phyloP scores from a whole-genome alignment of 1,284 basidiomycete genomes.

The Pisolithus thermaeus region DNA sequence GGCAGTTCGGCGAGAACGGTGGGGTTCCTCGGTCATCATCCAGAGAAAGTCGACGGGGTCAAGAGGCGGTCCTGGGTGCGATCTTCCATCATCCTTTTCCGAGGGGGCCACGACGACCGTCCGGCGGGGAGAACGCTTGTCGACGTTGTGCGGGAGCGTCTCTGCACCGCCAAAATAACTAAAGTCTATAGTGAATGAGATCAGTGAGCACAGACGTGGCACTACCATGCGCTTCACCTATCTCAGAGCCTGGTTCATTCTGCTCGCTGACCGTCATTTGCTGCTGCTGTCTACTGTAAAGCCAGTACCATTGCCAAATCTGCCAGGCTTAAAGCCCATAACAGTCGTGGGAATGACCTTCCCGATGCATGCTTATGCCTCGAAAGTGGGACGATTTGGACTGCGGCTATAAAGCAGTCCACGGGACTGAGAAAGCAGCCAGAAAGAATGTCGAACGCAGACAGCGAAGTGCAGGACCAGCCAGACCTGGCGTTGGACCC shows the following conservation, averaged over 20 bases:
- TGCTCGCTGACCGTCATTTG: not conserved
- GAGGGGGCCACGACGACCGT: constrained; percentile 43
- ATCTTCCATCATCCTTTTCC: constrained; percentile 35
- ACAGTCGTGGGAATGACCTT: constrained; percentile 20
- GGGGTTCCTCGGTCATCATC: constrained; percentile 97
- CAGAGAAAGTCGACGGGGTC: constrained; percentile 84
- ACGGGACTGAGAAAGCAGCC: not conserved
- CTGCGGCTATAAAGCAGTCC: not conserved
- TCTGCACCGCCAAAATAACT: constrained; percentile 80
- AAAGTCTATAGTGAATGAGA: constrained; percentile 42
- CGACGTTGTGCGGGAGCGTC: constrained; percentile 45
- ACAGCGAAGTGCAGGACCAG: not conserved
- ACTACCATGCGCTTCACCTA: constrained; percentile 13
- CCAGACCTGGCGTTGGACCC: constrained; percentile 33
- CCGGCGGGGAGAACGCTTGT: constrained; percentile 50
- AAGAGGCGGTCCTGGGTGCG: constrained; percentile 50
- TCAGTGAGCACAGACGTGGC: not conserved
- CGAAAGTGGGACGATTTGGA: constrained; percentile 18
- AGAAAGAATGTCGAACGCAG: constrained; percentile 14
- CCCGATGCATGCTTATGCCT: constrained; percentile 10
- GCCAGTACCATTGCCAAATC: too few relatives aligned
- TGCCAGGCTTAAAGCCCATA: too few relatives aligned
- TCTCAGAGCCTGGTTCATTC: constrained; percentile 4
- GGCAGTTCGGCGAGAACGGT: constrained; percentile 79
- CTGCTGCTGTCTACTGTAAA: not conserved